Conservation (phyloP, 2,329 filamentous ascomycete species). For the Aureobasidium zeae region DNA sequence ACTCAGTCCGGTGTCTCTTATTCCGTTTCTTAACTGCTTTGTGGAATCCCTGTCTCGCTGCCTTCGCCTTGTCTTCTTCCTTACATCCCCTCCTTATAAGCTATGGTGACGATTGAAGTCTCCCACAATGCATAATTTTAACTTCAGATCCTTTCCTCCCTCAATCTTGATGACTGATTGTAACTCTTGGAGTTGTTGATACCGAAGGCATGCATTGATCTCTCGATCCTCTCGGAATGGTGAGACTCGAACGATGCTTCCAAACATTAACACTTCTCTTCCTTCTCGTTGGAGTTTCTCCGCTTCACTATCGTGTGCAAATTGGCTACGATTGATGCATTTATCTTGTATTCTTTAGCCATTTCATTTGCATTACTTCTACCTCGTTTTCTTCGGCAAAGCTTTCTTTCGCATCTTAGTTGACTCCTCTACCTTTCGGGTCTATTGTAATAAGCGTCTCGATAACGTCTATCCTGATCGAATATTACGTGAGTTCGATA, state of each 20-base stretch:
- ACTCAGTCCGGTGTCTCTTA: conserved; percentile 3
- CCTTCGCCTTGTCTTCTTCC: conserved; percentile 8
- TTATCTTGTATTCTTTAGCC: conserved; percentile 1
- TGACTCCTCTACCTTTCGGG: neutral
- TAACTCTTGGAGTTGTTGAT: neutral
- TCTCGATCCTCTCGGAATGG: conserved; percentile 3
- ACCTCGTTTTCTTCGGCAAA: conserved; percentile 5
- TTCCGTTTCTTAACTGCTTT: conserved; percentile 3
- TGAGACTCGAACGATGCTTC: conserved; percentile 1
- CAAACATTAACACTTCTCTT: neutral
- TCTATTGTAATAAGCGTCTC: neutral
- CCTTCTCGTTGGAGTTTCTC: neutral
- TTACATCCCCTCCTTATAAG: conserved; percentile 16
- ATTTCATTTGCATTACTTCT: conserved; percentile 6
- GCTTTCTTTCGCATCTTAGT: neutral
- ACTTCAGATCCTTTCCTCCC: neutral
- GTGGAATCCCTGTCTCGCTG: conserved; percentile 22
- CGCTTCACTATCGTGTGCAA: conserved; percentile 6
- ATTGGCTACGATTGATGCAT: conserved; percentile 2
- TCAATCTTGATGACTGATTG: conserved; percentile 11
- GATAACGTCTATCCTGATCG: conserved; percentile 6
- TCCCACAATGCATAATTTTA: conserved; percentile 8
- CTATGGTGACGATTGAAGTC: conserved; percentile 19
- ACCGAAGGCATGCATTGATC: neutral
- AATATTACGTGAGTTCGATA: neutral